Evolutionary conservation across 2,329 filamentous ascomycete species (phyloP).

Genomic region (Pseudogymnoascus sp.): DNA sequence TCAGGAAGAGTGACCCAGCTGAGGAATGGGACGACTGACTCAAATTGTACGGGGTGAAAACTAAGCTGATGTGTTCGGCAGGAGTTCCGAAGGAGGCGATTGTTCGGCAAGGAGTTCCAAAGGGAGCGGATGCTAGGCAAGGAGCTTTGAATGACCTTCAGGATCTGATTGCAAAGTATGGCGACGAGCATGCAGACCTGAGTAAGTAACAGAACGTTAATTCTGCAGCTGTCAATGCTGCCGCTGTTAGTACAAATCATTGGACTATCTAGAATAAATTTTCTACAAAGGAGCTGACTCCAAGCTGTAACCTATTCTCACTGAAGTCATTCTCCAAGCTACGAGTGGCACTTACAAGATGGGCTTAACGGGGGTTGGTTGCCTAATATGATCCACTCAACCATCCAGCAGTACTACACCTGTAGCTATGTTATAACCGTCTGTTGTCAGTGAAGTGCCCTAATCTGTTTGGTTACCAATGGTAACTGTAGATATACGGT

Average conservation of each 20-base stretch:
- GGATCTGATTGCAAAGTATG: background rate
- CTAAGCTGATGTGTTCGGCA: background rate
- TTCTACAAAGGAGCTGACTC: too few relatives aligned
- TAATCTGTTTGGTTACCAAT: background rate
- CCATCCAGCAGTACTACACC: background rate
- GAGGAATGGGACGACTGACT: conserved; percentile 27
- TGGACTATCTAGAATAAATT: too few relatives aligned
- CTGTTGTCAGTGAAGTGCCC: background rate
- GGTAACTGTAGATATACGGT: background rate
- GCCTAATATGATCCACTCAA: background rate
- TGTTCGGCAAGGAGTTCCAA: background rate
- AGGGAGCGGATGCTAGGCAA: background rate
- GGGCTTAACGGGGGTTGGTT: background rate
- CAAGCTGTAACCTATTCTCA: too few relatives aligned
- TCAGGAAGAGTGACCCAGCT: conserved; percentile 18
- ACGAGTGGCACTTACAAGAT: background rate
- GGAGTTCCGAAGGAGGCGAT: background rate
- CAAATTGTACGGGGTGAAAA: conserved; percentile 19
- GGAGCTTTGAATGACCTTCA: background rate
- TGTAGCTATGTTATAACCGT: background rate
- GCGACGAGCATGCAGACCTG: background rate
- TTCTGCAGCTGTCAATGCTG: background rate
- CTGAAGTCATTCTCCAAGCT: background rate
- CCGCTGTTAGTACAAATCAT: background rate
- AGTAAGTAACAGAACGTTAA: background rate